These are phyloP conservation scores for Elongisporangium prolatum DNA, from an alignment of 352 stramenopile genomes.

Conservation along the genomic window DNA sequence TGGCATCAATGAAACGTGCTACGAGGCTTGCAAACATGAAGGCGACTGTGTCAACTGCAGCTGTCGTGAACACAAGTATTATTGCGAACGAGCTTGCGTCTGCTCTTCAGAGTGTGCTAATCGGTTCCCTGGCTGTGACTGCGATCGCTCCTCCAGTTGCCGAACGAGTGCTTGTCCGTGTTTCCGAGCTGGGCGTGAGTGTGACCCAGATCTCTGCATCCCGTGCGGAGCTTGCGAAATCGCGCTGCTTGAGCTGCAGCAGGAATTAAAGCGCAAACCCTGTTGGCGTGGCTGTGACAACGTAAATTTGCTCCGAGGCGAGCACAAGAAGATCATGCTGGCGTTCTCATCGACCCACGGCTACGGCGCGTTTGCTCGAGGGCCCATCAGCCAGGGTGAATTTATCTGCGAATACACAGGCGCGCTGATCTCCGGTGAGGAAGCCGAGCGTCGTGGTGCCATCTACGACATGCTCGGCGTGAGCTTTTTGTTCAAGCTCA, in stretches of 20 bases:
- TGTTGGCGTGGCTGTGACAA: constrained; percentile 45
- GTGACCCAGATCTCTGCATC: constrained; percentile 71
- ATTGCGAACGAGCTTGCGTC: constrained; percentile 54
- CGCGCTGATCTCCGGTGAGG: constrained; percentile 57
- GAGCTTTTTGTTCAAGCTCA: constrained; percentile 93
- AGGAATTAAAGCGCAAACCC: constrained; percentile 11
- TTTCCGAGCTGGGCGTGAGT: constrained; percentile 47
- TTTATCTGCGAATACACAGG: constrained; percentile 77
- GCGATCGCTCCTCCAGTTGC: constrained; percentile 35
- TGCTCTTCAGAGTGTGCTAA: constrained; percentile 61
- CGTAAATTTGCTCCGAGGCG: constrained; percentile 44
- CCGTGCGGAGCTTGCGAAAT: constrained; percentile 57
- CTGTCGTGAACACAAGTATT: constrained; percentile 45
- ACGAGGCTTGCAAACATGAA: constrained; percentile 55
- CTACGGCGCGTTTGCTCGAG: constrained; percentile 61
- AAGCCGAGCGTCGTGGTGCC: constrained; percentile 70
- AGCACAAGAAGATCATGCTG: constrained; percentile 56
- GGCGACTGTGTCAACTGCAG: constrained; percentile 32
- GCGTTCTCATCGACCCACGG: constrained; percentile 66
- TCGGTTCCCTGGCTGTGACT: constrained; percentile 65
- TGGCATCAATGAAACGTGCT: constrained; percentile 20
- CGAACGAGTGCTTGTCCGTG: constrained; percentile 56
- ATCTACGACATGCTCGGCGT: constrained; percentile 74
- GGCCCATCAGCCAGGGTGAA: constrained; percentile 58
- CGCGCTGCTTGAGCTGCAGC: constrained; percentile 40